Evolutionary conservation across 2,329 filamentous ascomycete genomes (phyloP), one percentile per base, ranked within the genome.

Genomic region (Bretziella fagacearum): DNA sequence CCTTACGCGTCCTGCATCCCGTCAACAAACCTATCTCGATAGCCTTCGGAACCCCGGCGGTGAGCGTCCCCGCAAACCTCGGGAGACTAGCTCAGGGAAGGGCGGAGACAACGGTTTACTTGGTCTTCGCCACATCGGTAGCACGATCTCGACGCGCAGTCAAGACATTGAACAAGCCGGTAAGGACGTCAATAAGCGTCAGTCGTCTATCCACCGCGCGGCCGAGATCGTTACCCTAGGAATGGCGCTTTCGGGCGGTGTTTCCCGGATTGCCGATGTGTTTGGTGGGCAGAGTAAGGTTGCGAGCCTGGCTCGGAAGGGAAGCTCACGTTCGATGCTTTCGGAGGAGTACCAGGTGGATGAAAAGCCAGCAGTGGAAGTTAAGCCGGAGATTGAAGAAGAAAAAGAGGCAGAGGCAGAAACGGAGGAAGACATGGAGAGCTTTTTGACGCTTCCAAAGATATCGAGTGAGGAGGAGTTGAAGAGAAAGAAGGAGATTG

Each of bases 181-280:
- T 15, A 44, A 45, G 13, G 42, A 11, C 8, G 32, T 44, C 8
- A 48, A 20, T 15, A 44, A 42, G 45, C 40, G 49, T 2, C 33
- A 44, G 29, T 51, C 49, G 10, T 47, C 33, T 8, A 22, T 48
- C 11, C 11, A n/a, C 18, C 44, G 49, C 25, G 49, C 46, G 6
- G 17, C 25, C 18, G 43, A 51, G 44, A 54, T 44, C 51, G 58
- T 52, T 47, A 54, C 52, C 52, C 58, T 51, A 48, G 57, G 52
- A 45, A 56, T 53, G 46, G 57, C 54, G 8, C 48, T 54, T 32
- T 36, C 42, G 2, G 61, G 59, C 13, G 60, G 59, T 18, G 59
- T 61, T 15, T 55, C 61, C n/a, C 54, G 60, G 26, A 54, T 63
- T 37, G 57, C 59, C 25, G 57, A 62, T 46, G 62, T 58, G 48